Conservation (phyloP, 768 basidiomycete genomes). For the Suillus placidus region DNA sequence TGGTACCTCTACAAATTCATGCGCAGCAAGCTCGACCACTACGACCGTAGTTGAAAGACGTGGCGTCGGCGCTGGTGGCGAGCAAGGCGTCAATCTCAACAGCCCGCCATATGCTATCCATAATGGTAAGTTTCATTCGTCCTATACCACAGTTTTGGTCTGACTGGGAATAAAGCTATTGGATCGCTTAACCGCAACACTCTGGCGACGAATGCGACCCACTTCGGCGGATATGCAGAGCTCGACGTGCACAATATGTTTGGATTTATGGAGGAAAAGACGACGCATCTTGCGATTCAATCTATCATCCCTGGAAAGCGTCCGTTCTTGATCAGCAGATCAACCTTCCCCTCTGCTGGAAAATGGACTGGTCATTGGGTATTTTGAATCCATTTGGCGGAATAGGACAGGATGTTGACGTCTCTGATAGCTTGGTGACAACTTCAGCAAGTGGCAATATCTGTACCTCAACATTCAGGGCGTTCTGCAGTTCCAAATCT, state of each 20-base stretch:
- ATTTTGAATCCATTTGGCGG: constrained; percentile 12
- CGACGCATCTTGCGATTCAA: constrained; percentile 62
- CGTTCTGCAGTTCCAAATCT: constrained; percentile 80
- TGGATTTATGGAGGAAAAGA: constrained; percentile 70
- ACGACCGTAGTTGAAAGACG: constrained; percentile 37
- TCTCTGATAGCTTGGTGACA: constrained; percentile 64
- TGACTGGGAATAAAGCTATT: constrained; percentile 40
- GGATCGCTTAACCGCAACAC: constrained; percentile 57
- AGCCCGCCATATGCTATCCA: constrained; percentile 70
- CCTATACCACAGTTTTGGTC: background rate
- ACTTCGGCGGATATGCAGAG: constrained; percentile 61
- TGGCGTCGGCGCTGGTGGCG: constrained; percentile 52
- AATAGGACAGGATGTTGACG: background rate
- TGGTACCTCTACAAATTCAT: constrained; percentile 57
- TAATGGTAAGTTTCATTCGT: constrained; percentile 49
- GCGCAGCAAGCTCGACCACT: constrained; percentile 22
- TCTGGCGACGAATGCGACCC: constrained; percentile 72
- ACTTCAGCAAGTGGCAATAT: constrained; percentile 75
- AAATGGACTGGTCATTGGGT: constrained; percentile 78
- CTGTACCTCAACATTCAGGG: constrained; percentile 74
- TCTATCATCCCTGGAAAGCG: constrained; percentile 58
- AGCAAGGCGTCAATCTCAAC: constrained; percentile 53
- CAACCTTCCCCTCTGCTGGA: constrained; percentile 69
- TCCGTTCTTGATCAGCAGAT: constrained; percentile 72
- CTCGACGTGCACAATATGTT: constrained; percentile 73